Percentiles rank a stretch among this genome's conserved stretches.
phyloP scores from a whole-genome alignment of 2,329 filamentous ascomycete species.

The Aspergillus sojae region DNA sequence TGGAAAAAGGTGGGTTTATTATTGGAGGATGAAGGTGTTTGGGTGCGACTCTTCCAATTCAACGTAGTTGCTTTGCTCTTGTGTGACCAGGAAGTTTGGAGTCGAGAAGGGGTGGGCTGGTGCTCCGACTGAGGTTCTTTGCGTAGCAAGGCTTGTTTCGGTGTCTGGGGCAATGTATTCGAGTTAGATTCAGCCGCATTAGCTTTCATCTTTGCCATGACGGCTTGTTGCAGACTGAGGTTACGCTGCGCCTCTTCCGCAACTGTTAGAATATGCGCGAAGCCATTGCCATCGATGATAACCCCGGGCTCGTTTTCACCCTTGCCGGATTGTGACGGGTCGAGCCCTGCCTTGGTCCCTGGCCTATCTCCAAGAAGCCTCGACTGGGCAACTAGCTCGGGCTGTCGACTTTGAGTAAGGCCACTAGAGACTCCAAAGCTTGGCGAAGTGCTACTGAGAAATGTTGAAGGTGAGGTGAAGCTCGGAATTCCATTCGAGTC shows the following conservation, averaged over 20 bases:
- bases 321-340: background rate
- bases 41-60: background rate
- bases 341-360: background rate
- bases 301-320: conserved; percentile 15
- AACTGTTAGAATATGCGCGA: conserved; percentile 20
- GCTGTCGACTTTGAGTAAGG: conserved; percentile 1
- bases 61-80: conserved; percentile 1
- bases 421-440: conserved; percentile 13
- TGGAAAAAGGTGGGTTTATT: conserved; percentile 3
- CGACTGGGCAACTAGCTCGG: background rate
- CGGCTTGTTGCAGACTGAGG: conserved; percentile 25
- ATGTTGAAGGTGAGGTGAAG: conserved; percentile 15
- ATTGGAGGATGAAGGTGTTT: background rate
- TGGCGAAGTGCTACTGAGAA: conserved; percentile 9
- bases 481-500: conserved; percentile 14
- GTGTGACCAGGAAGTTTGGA: conserved; percentile 11
- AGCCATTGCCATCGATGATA: conserved; percentile 27
- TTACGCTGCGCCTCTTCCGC: conserved; percentile 25
- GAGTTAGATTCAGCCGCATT: conserved; percentile 1
- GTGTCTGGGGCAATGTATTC: background rate
- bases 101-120: conserved; percentile 3
- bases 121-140: background rate
- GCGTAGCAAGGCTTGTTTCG: background rate
- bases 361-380: background rate
- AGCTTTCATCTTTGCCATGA: conserved; percentile 29